phyloP scores from a whole-genome alignment of 23 red algal species.

The Agarophyton chilense region DNA sequence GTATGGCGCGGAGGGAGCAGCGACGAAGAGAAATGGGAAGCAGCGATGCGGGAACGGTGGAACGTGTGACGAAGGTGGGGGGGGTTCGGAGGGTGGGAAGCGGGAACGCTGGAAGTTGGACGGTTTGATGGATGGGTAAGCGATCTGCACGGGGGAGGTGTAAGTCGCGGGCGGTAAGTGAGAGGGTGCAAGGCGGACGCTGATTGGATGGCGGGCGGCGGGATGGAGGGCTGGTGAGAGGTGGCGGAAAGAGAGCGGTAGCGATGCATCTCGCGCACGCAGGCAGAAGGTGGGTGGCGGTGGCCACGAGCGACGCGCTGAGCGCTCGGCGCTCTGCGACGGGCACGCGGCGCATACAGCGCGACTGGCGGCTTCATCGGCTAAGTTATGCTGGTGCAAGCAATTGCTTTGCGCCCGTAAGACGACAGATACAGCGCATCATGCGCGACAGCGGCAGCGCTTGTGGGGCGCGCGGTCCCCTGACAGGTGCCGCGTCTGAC shows the following conservation, averaged over 20 bases:
- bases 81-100: no score
- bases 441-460: no score
- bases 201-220: background rate
- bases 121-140: background rate
- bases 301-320: background rate
- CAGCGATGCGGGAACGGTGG: no score
- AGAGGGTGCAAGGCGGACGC: background rate
- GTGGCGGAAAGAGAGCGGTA: background rate
- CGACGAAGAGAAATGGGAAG: no score
- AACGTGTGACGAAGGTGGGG: no score
- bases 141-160: background rate
- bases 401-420: background rate
- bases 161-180: slow-evolving; percentile 10
- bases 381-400: no score
- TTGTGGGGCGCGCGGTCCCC: no score
- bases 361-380: no score
- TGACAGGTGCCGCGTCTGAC: no score
- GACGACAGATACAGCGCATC: background rate
- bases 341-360: background rate
- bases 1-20: no score
- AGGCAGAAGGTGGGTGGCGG: background rate
- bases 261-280: background rate
- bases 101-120: background rate
- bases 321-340: background rate
- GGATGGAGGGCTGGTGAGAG: no score